Percentiles rank a stretch among this genome's conserved stretches.
These are phyloP conservation scores for Flaveria brownii DNA, from an alignment of 129 eudicot genomes.

Conservation along the genomic window DNA sequence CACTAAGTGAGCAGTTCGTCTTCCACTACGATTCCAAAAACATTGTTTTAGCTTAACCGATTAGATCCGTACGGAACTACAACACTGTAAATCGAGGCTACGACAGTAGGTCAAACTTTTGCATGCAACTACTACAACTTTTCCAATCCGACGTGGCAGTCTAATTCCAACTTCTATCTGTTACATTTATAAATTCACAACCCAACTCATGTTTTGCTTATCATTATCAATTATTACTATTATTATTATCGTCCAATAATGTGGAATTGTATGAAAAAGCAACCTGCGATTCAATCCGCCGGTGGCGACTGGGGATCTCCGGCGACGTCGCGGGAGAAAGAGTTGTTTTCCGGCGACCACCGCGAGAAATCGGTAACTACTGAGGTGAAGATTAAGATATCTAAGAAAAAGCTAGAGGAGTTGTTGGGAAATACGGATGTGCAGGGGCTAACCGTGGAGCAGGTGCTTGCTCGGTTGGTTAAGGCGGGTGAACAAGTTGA, in stretches of 20 bases:
- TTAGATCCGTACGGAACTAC: slow-evolving; percentile 11
- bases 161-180: slow-evolving; percentile 26
- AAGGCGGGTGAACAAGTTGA: slow-evolving; percentile 37
- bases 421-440: slow-evolving; percentile 40
- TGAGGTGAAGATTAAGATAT: slow-evolving; percentile 57
- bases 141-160: slow-evolving; percentile 23
- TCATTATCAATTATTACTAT: neutral
- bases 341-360: neutral
- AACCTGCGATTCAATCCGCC: slow-evolving; percentile 27
- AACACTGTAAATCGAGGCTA: neutral
- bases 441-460: slow-evolving; percentile 39
- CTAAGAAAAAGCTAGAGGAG: slow-evolving; percentile 55
- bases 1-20: too few species aligned
- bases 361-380: slow-evolving; percentile 10
- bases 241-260: neutral
- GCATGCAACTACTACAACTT: slow-evolving; percentile 23
- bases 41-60: neutral
- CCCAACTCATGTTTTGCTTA: slow-evolving; percentile 7
- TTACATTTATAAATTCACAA: slow-evolving; percentile 21
- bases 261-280: slow-evolving; percentile 53
- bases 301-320: slow-evolving; percentile 31
- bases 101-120: slow-evolving; percentile 7
- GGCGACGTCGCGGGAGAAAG: neutral
- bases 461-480: slow-evolving; percentile 40
- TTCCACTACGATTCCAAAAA: too few species aligned